Conservation (phyloP, 2,329 filamentous ascomycete species). For the Beauveria rudraprayagi region DNA sequence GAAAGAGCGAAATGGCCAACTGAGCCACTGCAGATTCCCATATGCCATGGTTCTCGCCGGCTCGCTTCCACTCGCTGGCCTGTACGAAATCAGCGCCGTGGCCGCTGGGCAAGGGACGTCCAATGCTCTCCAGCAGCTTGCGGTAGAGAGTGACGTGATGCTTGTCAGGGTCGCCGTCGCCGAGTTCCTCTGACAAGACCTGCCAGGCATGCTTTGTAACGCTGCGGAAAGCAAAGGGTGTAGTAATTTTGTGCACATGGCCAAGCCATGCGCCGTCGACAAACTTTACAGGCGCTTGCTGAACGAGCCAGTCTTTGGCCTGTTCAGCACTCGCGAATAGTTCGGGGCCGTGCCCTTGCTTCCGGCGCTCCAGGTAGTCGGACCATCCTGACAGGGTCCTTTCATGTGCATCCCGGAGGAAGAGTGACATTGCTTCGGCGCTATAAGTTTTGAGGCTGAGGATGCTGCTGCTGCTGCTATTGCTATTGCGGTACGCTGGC, state of each 20-base stretch:
- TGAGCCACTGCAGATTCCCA: constrained; percentile 39
- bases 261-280: constrained; percentile 12
- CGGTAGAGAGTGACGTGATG: constrained; percentile 2
- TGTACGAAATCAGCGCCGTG: neutral
- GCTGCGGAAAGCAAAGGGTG: neutral
- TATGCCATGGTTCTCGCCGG: neutral
- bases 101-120: neutral
- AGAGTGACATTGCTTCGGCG: neutral
- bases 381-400: neutral
- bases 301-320: neutral
- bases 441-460: neutral
- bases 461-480: neutral
- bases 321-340: neutral
- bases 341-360: neutral
- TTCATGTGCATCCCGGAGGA: neutral
- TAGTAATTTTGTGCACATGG: constrained; percentile 1
- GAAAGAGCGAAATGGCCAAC: constrained; percentile 35
- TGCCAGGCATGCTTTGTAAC: constrained; percentile 3
- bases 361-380: neutral
- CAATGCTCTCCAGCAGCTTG: neutral
- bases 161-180: neutral
- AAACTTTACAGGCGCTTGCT: constrained; percentile 11
- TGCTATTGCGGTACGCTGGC: neutral
- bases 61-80: neutral
- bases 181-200: constrained; percentile 9